Conservation (phyloP, 2,329 filamentous ascomycete genomes). For the Monilinia polystroma region DNA sequence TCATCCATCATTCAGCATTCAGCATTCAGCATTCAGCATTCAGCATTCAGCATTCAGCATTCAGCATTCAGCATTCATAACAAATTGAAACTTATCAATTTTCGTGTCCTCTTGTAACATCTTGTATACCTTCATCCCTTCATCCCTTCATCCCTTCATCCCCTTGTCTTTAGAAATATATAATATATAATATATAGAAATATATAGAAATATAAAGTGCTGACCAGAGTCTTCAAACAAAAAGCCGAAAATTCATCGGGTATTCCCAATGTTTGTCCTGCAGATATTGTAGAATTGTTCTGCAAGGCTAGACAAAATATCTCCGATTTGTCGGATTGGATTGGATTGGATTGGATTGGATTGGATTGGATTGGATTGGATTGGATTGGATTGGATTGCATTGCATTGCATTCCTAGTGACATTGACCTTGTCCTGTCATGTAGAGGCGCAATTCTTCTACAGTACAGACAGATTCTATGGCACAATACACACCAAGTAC, state of each 20-base stretch:
- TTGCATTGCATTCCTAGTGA: neutral
- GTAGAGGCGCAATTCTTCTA: slow-evolving; percentile 3
- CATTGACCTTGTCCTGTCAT: slow-evolving; percentile 13
- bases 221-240: slow-evolving; percentile 3
- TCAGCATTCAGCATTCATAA: neutral
- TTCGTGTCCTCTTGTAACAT: neutral
- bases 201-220: neutral
- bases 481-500: slow-evolving; percentile 6
- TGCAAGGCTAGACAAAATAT: slow-evolving; percentile 18
- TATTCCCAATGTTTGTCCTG: slow-evolving; percentile 6
- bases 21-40: neutral
- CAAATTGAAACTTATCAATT: neutral
- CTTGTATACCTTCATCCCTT: neutral
- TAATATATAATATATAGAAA: too few relatives aligned
- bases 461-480: too few relatives aligned
- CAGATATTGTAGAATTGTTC: slow-evolving; percentile 8
- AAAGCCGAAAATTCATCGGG: slow-evolving; percentile 9
- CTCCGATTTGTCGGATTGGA: neutral
- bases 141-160: neutral
- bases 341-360: neutral
- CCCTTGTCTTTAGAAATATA: too few relatives aligned
- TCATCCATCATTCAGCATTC: neutral
- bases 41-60: neutral
- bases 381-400: too few relatives aligned
- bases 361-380: neutral